A percentile compares a stretch with the other conserved stretches of the same genome.
Evolutionary conservation across 2,329 filamentous ascomycete species (phyloP).

Genomic region (Colletotrichum chrysophilum): DNA sequence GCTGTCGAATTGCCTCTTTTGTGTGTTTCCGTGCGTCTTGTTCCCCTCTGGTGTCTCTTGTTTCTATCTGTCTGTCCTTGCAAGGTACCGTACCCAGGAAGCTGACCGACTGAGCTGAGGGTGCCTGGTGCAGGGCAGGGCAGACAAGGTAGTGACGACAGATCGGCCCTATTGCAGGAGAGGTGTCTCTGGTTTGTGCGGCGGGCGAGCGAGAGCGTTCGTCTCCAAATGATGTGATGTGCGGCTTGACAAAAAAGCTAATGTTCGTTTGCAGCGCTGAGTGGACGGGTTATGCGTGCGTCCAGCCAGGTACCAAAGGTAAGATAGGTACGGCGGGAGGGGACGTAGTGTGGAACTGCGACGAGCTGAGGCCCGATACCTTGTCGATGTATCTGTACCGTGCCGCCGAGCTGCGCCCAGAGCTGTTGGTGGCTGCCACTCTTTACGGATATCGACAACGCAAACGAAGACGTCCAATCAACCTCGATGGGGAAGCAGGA

Average conservation of each 20-base stretch:
- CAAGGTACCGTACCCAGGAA: background rate
- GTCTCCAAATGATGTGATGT: slow-evolving; percentile 17
- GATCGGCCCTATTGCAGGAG: background rate
- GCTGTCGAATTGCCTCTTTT: background rate
- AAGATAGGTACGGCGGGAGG: background rate
- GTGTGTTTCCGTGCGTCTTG: background rate
- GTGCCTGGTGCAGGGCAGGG: background rate
- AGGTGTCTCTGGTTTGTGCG: slow-evolving; percentile 1
- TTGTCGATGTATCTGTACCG: background rate
- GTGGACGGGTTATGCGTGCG: slow-evolving; percentile 18
- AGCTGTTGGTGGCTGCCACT: background rate
- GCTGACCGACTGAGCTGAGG: background rate
- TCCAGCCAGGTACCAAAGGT: background rate
- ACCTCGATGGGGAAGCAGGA: background rate
- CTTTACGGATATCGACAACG: background rate
- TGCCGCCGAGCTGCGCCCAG: background rate
- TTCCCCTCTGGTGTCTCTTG: background rate
- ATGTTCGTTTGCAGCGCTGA: slow-evolving; percentile 16
- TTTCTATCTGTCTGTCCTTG: background rate
- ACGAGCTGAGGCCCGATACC: background rate
- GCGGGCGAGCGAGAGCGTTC: slow-evolving; percentile 10
- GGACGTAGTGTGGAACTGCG: background rate
- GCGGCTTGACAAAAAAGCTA: slow-evolving; percentile 14
- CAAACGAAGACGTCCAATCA: background rate
- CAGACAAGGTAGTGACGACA: background rate